Evolutionary conservation across 148 eudicot species (phyloP), one percentile per base, ranked within the genome.

Genomic region (Camellia granthamiana): DNA sequence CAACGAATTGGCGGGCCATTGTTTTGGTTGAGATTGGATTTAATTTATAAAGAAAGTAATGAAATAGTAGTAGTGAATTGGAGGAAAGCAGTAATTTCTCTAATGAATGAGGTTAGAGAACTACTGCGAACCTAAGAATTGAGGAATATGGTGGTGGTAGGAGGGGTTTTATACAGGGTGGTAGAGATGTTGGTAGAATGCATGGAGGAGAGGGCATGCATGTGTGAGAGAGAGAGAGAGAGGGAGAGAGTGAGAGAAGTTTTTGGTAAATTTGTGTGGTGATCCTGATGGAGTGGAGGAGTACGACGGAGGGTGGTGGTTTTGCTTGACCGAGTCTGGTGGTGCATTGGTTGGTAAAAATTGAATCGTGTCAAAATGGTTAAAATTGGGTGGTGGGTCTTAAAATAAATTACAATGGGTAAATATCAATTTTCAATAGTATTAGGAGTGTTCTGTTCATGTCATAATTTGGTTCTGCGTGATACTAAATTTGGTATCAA

Each of bases 1-100:
- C 75, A 19, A 81, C 23, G 13, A 68, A 8, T 59, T 81, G 79
- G 13, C 79, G 79, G 8, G 83, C 83, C 83, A 81, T 81, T 23
- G 6, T 4, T 8, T 52, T 52, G 44, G 15, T 41, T 38, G 46
- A 2, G 4, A 15, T 30, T 30, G 38, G 38, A 30, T 30, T 30
- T 30, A 30, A 30, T 1, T 30, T 30, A 30, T 30, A 30, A 1
- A 30, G 38, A 30, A 30, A 30, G 38, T 30, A 30, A 30, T 30
- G 38, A 30, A 30, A 30, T 30, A 30, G 38, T 30, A 30, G 38
- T 30, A 23, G 11, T 11, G 65, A 69, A 55, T 60, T 44, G 10
- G 8, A 69, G 38, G 1, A 5, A 61, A 2, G 72, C 80, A 77
- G 74, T 81, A 55, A 0, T 81, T 78, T 81, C 83, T 66, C 74